Evolutionary conservation across 768 basidiomycete species (phyloP), one percentile per base, ranked within the genome.

Genomic region (Tephrocybe sp.): DNA sequence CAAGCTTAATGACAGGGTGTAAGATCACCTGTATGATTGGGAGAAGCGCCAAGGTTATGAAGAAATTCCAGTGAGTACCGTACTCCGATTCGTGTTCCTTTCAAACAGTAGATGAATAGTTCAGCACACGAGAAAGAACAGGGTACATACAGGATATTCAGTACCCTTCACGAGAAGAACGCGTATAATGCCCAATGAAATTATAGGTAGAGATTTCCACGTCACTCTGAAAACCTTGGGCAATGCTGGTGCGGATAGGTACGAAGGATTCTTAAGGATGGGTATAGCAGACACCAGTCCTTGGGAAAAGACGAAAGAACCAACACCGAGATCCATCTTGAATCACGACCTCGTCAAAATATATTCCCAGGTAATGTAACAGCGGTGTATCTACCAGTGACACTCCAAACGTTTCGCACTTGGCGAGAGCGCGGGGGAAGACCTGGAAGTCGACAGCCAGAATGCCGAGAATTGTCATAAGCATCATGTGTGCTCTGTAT

Each of bases 31-130:
- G 84, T 11, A 90, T 68, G 3, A 91, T 62, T 0, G 94, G 94
- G 4, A 98, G 65, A 0, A 91, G 58, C 0, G 88, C 93, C 18
- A 98, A 76, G 0, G 97, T 98, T 58, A 98, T 79, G 77, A 99
- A 99, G 70, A 98, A 98, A 65, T 98, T 98, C 97, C 97, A 99
- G 61, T 98, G 96, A 0, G 84, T 83, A 0, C 97, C 97, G 57
- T 98, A 98, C 70, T 99, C 97, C 0, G 94, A 87, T 48, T 89
- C 86, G 53, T 98, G 97, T 73, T 98, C 97, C 95, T 74, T 26
- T n/a, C 20, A 21, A 41, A 32, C 28, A n/a, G 5, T 30, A 11
- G 28, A 30, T 30, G 28, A 30, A 18, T 11, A 47, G 48, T 48
- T 25, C 47, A 36, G 20, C 18, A 12, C 6, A 6, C 4, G 25